Conservation (phyloP, 345 rosid species). For the Alliaria petiolata region DNA sequence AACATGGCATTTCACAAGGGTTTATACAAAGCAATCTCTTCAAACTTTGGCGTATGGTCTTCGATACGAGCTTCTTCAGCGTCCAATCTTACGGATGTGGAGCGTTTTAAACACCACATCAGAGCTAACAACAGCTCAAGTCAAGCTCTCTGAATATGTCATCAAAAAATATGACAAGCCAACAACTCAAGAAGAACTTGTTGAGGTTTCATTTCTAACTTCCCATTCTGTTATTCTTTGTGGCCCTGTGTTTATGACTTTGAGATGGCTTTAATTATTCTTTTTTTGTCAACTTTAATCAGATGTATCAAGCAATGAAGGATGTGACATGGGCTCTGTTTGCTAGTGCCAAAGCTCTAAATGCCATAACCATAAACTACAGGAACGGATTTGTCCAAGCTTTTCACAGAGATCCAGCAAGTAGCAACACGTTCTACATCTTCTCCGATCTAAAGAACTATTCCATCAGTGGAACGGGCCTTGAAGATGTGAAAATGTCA, state of each 20-base stretch:
- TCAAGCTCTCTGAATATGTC: constrained; percentile 83
- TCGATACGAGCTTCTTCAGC: constrained; percentile 86
- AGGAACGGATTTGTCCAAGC: constrained; percentile 97
- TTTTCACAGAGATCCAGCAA: constrained; percentile 89
- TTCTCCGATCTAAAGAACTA: constrained; percentile 86
- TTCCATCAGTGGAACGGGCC: constrained; percentile 49
- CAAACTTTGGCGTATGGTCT: constrained; percentile 80
- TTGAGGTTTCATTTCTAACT: constrained; percentile 53
- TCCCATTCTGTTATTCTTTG: neutral
- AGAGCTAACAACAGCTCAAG: constrained; percentile 91
- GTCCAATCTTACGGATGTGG: constrained; percentile 96
- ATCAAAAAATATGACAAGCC: constrained; percentile 64
- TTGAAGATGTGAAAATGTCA: constrained; percentile 36
- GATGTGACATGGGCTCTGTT: constrained; percentile 94
- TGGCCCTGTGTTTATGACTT: constrained; percentile 8
- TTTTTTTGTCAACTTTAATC: constrained; percentile 18
- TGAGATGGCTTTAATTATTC: neutral
- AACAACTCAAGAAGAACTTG: constrained; percentile 70
- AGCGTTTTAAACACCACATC: constrained; percentile 86
- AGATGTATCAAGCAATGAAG: constrained; percentile 91
- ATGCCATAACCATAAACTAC: constrained; percentile 87
- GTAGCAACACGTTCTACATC: constrained; percentile 79
- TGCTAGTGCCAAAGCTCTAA: constrained; percentile 84
- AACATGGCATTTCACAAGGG: constrained; percentile 95
- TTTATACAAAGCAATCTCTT: constrained; percentile 71